A percentile compares a stretch with the other conserved stretches of the same genome.
phyloP scores from a whole-genome alignment of 2,329 filamentous ascomycete genomes.

The Claviceps pazoutovae region DNA sequence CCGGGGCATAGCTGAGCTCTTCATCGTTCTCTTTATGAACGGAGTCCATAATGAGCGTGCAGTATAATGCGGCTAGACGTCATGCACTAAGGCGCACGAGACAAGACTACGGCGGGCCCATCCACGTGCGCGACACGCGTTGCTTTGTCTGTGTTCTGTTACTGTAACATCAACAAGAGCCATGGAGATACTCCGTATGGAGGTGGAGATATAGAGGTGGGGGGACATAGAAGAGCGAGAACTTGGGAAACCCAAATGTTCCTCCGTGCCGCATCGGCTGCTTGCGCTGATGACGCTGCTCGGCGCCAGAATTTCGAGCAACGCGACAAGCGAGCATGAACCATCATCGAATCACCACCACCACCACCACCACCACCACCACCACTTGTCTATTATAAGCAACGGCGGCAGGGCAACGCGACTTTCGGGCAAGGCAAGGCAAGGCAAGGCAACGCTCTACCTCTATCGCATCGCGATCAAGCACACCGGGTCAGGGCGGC shows the following conservation, averaged over 20 bases:
- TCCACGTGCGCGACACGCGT: neutral
- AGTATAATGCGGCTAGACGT: neutral
- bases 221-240: no score
- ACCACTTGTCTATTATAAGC: neutral
- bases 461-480: neutral
- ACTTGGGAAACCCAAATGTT: no score
- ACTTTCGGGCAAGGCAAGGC: neutral
- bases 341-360: neutral
- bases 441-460: neutral
- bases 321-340: neutral
- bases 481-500: neutral
- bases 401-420: neutral
- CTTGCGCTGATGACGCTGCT: neutral
- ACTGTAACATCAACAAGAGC: no score
- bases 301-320: neutral
- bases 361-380: neutral
- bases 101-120: neutral
- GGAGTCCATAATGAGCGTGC: neutral
- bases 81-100: neutral
- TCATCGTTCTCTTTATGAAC: neutral
- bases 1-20: constrained; percentile 1
- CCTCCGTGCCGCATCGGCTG: neutral
- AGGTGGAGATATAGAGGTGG: no score
- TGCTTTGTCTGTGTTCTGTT: neutral
- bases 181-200: no score